These are phyloP conservation scores for Populus deltoides DNA, from an alignment of 345 rosid genomes.

Conservation along the genomic window DNA sequence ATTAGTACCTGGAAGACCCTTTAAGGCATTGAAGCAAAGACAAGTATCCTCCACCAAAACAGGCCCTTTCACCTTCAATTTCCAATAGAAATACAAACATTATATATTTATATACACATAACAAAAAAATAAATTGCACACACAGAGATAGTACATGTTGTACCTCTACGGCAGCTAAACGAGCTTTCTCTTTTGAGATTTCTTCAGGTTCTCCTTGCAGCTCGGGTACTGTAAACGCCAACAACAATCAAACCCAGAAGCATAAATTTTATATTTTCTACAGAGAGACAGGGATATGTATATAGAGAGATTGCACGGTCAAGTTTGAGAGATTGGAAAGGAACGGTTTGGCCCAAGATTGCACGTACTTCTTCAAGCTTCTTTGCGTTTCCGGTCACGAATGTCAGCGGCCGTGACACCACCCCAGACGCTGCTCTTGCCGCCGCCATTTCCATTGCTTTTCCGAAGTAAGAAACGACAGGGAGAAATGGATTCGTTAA, in stretches of 20 bases:
- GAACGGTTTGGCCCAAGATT: conserved; percentile 76
- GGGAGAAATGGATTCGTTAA: background rate
- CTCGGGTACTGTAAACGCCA: conserved; percentile 60
- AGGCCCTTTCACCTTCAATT: conserved; percentile 77
- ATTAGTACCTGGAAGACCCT: conserved; percentile 86
- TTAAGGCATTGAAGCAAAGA: conserved; percentile 88
- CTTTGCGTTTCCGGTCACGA: conserved; percentile 92
- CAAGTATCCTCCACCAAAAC: conserved; percentile 96
- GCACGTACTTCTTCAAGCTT: conserved; percentile 92
- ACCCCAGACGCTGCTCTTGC: conserved; percentile 39
- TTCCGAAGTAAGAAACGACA: background rate
- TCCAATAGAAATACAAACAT: background rate
- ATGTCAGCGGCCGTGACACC: conserved; percentile 75
- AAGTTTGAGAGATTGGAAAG: conserved; percentile 81
- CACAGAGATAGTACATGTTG: no score
- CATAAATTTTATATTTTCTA: background rate
- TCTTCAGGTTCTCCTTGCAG: conserved; percentile 92
- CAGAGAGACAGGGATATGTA: conserved; percentile 3
- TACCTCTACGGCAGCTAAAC: conserved; percentile 81
- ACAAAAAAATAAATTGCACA: background rate
- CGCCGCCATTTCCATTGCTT: conserved; percentile 34
- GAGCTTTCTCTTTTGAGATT: conserved; percentile 89
- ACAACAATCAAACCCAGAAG: background rate
- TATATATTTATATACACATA: background rate
- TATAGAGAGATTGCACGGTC: conserved; percentile 46